A percentile compares a stretch with the other conserved stretches of the same genome.
phyloP scores from a whole-genome alignment of 768 basidiomycete species.

The Piloderma croceum region DNA sequence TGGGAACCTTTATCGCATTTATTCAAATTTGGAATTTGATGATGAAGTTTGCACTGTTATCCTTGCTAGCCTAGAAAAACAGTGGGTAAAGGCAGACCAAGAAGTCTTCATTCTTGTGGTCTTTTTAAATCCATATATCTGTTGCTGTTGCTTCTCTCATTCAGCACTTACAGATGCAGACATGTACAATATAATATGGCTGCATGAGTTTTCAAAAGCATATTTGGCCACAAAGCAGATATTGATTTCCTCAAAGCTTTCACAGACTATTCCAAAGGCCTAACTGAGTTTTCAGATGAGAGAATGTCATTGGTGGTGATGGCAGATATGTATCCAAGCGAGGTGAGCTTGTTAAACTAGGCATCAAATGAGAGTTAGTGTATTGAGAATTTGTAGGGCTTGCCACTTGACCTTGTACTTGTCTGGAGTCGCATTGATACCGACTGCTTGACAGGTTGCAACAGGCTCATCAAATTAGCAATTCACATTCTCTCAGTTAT shows the following conservation, averaged over 20 bases:
- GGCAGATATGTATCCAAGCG: not conserved
- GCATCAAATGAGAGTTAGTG: not conserved
- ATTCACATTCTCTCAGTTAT: slow-evolving; percentile 21
- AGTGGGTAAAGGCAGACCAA: slow-evolving; percentile 9
- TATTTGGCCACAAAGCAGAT: slow-evolving; percentile 1
- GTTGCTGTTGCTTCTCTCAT: slow-evolving; percentile 1
- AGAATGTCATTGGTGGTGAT: not conserved
- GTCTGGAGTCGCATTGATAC: not conserved
- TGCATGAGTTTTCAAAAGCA: not conserved
- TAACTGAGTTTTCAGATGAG: slow-evolving; percentile 1
- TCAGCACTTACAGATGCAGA: not conserved
- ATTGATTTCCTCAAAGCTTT: slow-evolving; percentile 7
- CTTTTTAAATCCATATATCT: slow-evolving; percentile 10
- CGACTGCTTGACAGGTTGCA: slow-evolving; percentile 2
- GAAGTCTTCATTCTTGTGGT: slow-evolving; percentile 9
- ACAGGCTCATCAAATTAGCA: slow-evolving; percentile 17
- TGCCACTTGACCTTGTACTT: not conserved
- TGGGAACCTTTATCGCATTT: slow-evolving; percentile 18
- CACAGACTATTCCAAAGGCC: slow-evolving; percentile 1
- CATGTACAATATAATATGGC: slow-evolving; percentile 1
- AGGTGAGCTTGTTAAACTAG: not conserved
- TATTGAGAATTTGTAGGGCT: not conserved
- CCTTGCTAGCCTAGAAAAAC: slow-evolving; percentile 11
- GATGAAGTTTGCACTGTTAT: slow-evolving; percentile 1
- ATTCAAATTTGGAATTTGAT: slow-evolving; percentile 3